Conservation (phyloP, 2,329 filamentous ascomycete genomes). For the Purpureocillium lavendulum region DNA sequence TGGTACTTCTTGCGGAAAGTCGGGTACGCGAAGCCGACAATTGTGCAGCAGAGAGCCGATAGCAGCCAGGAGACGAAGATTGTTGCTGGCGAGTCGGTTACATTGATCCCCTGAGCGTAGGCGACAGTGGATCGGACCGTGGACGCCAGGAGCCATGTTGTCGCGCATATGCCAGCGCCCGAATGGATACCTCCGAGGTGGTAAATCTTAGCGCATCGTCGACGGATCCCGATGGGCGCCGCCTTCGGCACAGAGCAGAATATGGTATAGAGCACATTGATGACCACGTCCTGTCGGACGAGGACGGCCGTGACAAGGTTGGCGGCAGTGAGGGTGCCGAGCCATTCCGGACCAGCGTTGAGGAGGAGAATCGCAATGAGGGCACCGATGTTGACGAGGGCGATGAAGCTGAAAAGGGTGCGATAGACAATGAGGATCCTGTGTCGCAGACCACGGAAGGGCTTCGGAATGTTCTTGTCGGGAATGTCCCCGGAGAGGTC, state of each 20-base stretch:
- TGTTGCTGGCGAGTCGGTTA: constrained; percentile 29
- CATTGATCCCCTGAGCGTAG: constrained; percentile 17
- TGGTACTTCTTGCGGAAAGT: constrained; percentile 53
- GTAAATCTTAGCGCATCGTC: constrained; percentile 41
- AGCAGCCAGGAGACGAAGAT: constrained; percentile 49
- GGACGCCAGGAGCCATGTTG: constrained; percentile 39
- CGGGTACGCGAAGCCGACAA: constrained; percentile 58
- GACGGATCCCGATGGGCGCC: constrained; percentile 39
- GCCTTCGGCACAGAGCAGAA: constrained; percentile 35
- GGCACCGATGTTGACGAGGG: constrained; percentile 40
- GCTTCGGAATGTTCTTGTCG: constrained; percentile 29
- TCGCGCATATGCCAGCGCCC: constrained; percentile 38
- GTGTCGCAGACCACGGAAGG: constrained; percentile 30
- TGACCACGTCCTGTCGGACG: constrained; percentile 43
- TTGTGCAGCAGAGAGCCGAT: constrained; percentile 45
- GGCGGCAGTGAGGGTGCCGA: constrained; percentile 33
- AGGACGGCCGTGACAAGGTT: constrained; percentile 43
- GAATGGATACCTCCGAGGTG: constrained; percentile 45
- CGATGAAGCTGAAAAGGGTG: constrained; percentile 45
- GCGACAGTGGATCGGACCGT: constrained; percentile 28
- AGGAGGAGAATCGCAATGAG: constrained; percentile 32
- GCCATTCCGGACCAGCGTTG: constrained; percentile 23
- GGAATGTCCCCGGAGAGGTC: constrained; percentile 25
- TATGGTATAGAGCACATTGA: constrained; percentile 41
- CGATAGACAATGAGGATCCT: constrained; percentile 46